Conservation (phyloP, 176 grass and related monocot genomes). For the Coix lacrymajobi region DNA sequence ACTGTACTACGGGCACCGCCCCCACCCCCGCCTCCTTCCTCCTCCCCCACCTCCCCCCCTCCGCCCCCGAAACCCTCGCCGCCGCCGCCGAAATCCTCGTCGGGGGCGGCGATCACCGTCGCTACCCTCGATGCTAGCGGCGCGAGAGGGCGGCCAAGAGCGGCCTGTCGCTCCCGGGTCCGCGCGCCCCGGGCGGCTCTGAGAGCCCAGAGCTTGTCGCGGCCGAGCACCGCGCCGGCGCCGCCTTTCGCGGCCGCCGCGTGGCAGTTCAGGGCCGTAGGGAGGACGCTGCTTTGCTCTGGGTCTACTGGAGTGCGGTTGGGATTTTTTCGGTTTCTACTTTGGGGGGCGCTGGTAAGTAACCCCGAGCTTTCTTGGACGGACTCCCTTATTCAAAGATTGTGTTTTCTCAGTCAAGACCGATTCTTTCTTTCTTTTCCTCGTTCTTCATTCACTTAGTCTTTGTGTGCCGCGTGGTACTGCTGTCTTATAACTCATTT, state of each 20-base stretch:
- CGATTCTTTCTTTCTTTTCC: not conserved
- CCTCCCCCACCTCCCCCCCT: not conserved
- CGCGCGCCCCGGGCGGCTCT: not conserved
- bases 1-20: not conserved
- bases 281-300: not conserved
- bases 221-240: not conserved
- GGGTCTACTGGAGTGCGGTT: not conserved
- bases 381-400: not conserved
- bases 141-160: not conserved
- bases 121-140: not conserved
- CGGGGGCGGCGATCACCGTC: slow-evolving; percentile 12
- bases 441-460: not conserved
- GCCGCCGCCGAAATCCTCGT: slow-evolving; percentile 19
- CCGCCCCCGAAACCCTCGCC: slow-evolving; percentile 37
- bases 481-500: not conserved
- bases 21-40: not conserved
- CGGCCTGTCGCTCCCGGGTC: not conserved
- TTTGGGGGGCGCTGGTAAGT: not conserved
- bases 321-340: not conserved
- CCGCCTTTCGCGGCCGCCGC: not conserved
- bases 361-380: not conserved
- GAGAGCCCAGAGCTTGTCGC: not conserved
- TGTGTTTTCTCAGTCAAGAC: not conserved
- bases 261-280: not conserved
- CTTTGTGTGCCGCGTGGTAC: not conserved